phyloP scores from a whole-genome alignment of 257 asterid genomes.

The Solanum rostratum region DNA sequence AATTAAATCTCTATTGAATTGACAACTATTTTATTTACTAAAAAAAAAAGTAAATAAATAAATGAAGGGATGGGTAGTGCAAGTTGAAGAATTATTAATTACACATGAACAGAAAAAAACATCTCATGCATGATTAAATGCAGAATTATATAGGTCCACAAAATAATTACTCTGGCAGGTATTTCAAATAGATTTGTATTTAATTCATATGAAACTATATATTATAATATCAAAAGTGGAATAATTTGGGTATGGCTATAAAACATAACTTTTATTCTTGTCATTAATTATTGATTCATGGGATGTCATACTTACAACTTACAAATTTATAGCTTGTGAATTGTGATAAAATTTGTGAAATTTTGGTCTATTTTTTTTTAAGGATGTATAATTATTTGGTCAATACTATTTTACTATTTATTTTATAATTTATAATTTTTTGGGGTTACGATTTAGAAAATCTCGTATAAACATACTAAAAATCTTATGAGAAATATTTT shows the following conservation, averaged over 20 bases:
- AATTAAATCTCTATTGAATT: too few species aligned
- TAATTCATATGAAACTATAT: background rate
- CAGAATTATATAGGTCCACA: background rate
- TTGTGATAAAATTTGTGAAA: background rate
- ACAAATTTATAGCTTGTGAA: background rate
- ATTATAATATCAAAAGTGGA: background rate
- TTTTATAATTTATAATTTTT: background rate
- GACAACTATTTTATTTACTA: too few species aligned
- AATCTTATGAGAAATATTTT: background rate
- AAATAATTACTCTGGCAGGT: background rate
- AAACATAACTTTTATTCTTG: background rate
- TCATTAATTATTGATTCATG: background rate
- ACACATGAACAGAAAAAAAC: background rate
- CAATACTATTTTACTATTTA: too few species aligned
- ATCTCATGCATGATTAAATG: background rate
- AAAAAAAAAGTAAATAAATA: background rate
- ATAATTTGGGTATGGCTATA: background rate
- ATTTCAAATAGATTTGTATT: background rate
- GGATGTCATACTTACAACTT: background rate
- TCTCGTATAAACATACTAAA: background rate
- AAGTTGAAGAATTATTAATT: background rate
- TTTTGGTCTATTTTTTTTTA: too few species aligned
- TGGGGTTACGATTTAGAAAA: background rate
- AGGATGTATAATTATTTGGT: background rate
- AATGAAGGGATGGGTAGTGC: background rate